Percentiles rank a stretch among this genome's conserved stretches.
Evolutionary conservation across 352 stramenopile genomes (phyloP).

Genomic region (Phytophthora litchii): DNA sequence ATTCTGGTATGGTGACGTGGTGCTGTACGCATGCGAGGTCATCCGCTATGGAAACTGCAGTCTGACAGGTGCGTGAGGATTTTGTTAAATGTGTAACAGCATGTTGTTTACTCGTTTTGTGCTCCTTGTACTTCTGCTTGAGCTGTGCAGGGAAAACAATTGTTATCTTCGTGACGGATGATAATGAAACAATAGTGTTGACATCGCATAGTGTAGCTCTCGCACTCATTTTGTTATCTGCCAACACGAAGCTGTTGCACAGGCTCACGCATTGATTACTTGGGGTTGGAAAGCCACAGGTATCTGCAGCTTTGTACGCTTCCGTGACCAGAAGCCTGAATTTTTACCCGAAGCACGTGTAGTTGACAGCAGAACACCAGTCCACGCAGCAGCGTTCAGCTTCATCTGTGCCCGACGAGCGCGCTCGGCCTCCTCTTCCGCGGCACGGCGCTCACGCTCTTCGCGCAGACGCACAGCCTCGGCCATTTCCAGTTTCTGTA

Average conservation of each 20-base stretch:
- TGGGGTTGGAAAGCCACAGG: constrained; percentile 48
- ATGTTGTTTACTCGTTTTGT: background rate
- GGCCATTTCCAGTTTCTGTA: constrained; percentile 75
- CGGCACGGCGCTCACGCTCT: constrained; percentile 58
- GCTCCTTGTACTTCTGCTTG: background rate
- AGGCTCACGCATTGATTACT: constrained; percentile 39
- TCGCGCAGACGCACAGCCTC: constrained; percentile 64
- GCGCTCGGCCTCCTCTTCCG: constrained; percentile 57
- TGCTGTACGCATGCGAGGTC: too few relatives aligned
- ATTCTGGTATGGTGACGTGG: background rate
- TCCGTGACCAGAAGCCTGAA: constrained; percentile 63
- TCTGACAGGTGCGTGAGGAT: too few relatives aligned
- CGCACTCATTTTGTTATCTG: background rate
- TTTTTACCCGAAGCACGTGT: constrained; percentile 21
- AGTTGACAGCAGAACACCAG: constrained; percentile 47
- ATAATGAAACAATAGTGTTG: background rate
- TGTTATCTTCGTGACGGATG: too few relatives aligned
- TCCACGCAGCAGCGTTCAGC: constrained; percentile 64
- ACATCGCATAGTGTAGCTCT: constrained; percentile 1
- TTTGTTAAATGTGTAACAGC: background rate
- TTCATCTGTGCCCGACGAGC: constrained; percentile 60
- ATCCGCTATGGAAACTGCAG: too few relatives aligned
- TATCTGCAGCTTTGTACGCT: constrained; percentile 63
- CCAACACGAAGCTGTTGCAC: background rate
- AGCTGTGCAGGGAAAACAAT: too few relatives aligned